phyloP scores from a whole-genome alignment of 371 early-diverging fungal genomes.

The Umbelopsis sp. region DNA sequence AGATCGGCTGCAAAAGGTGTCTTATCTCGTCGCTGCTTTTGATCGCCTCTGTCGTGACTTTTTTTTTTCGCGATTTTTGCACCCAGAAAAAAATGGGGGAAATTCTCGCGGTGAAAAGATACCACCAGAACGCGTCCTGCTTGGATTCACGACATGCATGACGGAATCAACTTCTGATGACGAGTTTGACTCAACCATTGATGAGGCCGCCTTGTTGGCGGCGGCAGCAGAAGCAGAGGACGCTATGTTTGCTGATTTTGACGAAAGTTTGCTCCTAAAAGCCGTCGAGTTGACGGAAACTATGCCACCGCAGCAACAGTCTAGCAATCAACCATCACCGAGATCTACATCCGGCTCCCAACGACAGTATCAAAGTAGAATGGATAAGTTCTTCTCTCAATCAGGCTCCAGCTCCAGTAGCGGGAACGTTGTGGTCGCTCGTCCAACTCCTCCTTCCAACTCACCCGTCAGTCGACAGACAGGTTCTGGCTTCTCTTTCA shows the following conservation, averaged over 20 bases:
- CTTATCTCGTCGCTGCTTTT: no score
- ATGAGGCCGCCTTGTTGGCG: conserved; percentile 23
- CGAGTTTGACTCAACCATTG: conserved; percentile 27
- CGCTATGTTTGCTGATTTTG: conserved; percentile 14
- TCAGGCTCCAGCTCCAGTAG: not conserved
- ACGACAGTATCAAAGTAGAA: not conserved
- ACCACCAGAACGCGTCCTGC: not conserved
- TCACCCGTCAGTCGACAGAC: not conserved
- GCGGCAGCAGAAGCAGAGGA: conserved; percentile 25
- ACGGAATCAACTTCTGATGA: conserved; percentile 4
- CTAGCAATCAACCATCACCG: not conserved
- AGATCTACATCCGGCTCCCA: not conserved
- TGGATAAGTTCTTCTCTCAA: not conserved
- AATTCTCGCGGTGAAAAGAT: no score
- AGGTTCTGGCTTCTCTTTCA: not conserved
- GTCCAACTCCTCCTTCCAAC: not conserved
- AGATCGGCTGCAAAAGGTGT: no score
- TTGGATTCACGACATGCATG: not conserved
- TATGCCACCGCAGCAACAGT: not conserved
- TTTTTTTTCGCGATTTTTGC: no score
- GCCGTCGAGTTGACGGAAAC: not conserved
- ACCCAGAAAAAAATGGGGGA: no score
- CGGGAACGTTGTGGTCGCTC: not conserved
- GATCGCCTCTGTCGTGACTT: no score
- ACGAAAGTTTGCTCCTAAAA: conserved; percentile 1